Conservation (phyloP, 495 filamentous ascomycete species). For the Hyaloscypha variabilis region DNA sequence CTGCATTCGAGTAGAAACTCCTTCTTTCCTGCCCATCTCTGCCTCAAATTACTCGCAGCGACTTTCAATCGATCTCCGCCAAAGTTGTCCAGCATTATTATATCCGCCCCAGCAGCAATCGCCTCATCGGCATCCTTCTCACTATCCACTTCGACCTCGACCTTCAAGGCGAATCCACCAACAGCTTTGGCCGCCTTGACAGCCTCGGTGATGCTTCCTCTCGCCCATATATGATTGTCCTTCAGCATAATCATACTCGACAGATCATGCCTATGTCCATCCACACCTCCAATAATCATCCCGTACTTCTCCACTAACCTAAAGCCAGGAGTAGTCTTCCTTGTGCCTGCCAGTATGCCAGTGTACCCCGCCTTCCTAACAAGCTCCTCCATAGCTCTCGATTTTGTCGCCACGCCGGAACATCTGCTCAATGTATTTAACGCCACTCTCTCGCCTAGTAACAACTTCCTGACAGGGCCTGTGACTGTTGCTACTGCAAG, state of each 20-base stretch:
- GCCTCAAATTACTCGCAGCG: slow-evolving; percentile 72
- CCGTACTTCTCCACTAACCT: slow-evolving; percentile 97
- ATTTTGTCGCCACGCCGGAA: slow-evolving; percentile 86
- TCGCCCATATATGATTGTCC: slow-evolving; percentile 94
- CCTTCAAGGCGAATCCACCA: slow-evolving; percentile 87
- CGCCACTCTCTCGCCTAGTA: slow-evolving; percentile 91
- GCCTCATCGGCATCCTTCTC: slow-evolving; percentile 89
- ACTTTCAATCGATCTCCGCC: slow-evolving; percentile 69
- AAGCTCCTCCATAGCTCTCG: slow-evolving; percentile 48
- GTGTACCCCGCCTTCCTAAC: slow-evolving; percentile 67
- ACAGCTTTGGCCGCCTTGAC: slow-evolving; percentile 82
- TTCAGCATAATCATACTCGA: slow-evolving; percentile 97
- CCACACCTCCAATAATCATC: slow-evolving; percentile 89
- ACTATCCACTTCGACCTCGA: slow-evolving; percentile 93
- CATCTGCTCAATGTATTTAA: slow-evolving; percentile 91
- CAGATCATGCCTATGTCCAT: slow-evolving; percentile 89
- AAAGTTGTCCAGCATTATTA: slow-evolving; percentile 98
- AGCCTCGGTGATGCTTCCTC: slow-evolving; percentile 78
- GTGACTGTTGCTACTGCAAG: slow-evolving; percentile 75
- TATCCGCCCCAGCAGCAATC: slow-evolving; percentile 86
- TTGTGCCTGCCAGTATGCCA: slow-evolving; percentile 88
- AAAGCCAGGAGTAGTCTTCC: slow-evolving; percentile 97
- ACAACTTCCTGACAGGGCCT: slow-evolving; percentile 81
- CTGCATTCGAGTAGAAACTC: slow-evolving; percentile 86
- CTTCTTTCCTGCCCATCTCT: slow-evolving; percentile 69